These are phyloP conservation scores for Biscogniauxia mediterranea DNA, from an alignment of 2,329 filamentous ascomycete genomes.

Conservation along the genomic window DNA sequence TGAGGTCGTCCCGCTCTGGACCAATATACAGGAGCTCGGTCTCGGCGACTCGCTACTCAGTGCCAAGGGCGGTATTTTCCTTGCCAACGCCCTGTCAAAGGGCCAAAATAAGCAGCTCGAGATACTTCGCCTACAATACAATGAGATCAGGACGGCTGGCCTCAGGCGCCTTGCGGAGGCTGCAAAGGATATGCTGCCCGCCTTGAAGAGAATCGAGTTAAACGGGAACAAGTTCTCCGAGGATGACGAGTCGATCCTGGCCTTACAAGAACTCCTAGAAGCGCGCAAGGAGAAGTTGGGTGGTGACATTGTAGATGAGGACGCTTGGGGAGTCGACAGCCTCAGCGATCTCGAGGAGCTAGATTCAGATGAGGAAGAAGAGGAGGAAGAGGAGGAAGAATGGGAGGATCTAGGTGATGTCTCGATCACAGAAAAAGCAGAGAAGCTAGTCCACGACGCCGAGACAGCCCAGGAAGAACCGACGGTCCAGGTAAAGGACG, in stretches of 20 bases:
- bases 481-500: slow-evolving; percentile 67
- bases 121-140: slow-evolving; percentile 83
- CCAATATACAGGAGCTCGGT: slow-evolving; percentile 75
- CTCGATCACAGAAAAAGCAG: slow-evolving; percentile 61
- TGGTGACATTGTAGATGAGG: slow-evolving; percentile 67
- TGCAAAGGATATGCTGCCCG: slow-evolving; percentile 66
- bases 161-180: slow-evolving; percentile 70
- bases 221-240: slow-evolving; percentile 96
- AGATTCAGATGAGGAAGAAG: slow-evolving; percentile 67
- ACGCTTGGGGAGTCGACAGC: slow-evolving; percentile 81
- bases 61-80: slow-evolving; percentile 69
- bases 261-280: slow-evolving; percentile 69
- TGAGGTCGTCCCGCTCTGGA: slow-evolving; percentile 72
- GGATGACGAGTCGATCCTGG: slow-evolving; percentile 71
- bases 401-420: slow-evolving; percentile 64
- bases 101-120: slow-evolving; percentile 79
- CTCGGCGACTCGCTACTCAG: slow-evolving; percentile 86
- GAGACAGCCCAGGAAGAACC: slow-evolving; percentile 73
- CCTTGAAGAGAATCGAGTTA: slow-evolving; percentile 81
- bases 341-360: slow-evolving; percentile 82
- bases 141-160: slow-evolving; percentile 81
- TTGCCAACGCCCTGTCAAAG: slow-evolving; percentile 70
- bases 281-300: slow-evolving; percentile 73
- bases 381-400: slow-evolving; percentile 66
- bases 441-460: slow-evolving; percentile 68